Evolutionary conservation across 495 filamentous ascomycete species (phyloP), one percentile per base, ranked within the genome.

Genomic region (Penicillium ucsense): DNA sequence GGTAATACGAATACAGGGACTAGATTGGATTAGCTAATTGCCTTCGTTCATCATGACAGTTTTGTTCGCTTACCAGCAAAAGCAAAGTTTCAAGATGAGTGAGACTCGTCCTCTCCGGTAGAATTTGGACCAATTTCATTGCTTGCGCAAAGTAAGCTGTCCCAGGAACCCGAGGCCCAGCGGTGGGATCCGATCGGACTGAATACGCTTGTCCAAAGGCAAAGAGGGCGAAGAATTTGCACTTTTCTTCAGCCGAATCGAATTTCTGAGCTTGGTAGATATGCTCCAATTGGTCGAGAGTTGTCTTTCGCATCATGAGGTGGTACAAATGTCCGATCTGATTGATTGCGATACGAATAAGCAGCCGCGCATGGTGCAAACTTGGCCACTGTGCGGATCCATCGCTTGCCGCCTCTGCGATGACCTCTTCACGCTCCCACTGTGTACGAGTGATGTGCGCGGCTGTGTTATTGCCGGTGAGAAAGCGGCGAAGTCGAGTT

Each of bases 171-270:
- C 63, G 55, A 4, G 57, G 61, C 12, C 62, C 65, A 10, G 64
- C 59, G 2, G 58, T 55, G 6, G 62, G 58, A 51, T 68, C 66
- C 3, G 61, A 61, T 5, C 66, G 55, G 48, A 68, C 64, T 0
- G 69, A 68, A 46, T 71, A 73, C 5, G 65, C 66, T 48, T 73
- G 63, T 4, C 67, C 67, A 47, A 73, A 71, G 6, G 69, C 69
- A 50, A 73, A 71, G 28, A 73, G 39, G 1, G 66, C 69, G 45
- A 73, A 71, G 47, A 66, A 73, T 41, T 70, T 71, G 60, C 67
- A 70, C 48, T 70, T 63, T 39, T 67, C 66, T 5, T 63, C 42
- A 0, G 53, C 57, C 41, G 51, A 60, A 28, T 68, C 55, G 38
- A 73, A 71, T 12, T 61, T 53, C 5, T 54, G 58, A 1, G 57